Conservation (phyloP, 2,329 filamentous ascomycete species). For the Fusarium euwallaceae region DNA sequence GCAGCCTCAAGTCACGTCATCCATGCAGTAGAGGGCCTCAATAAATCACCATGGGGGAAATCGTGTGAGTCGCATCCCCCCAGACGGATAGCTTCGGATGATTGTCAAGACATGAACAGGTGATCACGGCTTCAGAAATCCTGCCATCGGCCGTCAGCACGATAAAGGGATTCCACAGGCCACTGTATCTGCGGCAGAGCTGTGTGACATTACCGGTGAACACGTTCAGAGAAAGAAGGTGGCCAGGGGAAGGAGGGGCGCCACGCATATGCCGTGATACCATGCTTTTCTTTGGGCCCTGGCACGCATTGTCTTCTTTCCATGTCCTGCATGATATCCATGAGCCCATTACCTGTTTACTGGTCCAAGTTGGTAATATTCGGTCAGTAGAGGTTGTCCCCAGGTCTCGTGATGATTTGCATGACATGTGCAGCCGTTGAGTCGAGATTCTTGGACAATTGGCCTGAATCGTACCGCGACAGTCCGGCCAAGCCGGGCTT, state of each 20-base stretch:
- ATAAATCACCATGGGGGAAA: not conserved
- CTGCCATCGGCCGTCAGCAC: constrained; percentile 8
- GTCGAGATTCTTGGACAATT: not conserved
- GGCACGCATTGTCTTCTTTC: constrained; percentile 4
- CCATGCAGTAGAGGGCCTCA: not conserved
- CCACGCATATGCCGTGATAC: constrained; percentile 36
- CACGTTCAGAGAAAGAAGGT: not conserved
- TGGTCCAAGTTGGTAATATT: not conserved
- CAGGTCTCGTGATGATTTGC: not conserved
- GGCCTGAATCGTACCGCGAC: not conserved
- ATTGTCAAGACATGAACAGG: constrained; percentile 24
- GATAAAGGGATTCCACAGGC: not conserved
- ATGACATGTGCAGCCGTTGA: not conserved
- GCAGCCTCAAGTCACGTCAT: not conserved
- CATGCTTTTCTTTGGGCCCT: constrained; percentile 11
- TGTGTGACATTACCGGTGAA: constrained; percentile 41
- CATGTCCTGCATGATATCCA: not conserved
- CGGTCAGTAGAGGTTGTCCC: not conserved
- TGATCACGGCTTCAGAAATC: constrained; percentile 10
- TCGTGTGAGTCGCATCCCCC: not conserved
- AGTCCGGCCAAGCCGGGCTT: not conserved
- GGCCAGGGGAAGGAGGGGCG: constrained; percentile 3
- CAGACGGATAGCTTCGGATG: constrained; percentile 1
- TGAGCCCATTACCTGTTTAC: not conserved
- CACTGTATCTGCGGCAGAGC: constrained; percentile 14